A percentile compares a stretch with the other conserved stretches of the same genome.
Evolutionary conservation across 495 filamentous ascomycete genomes (phyloP).

Genomic region (Delitschia confertaspora): DNA sequence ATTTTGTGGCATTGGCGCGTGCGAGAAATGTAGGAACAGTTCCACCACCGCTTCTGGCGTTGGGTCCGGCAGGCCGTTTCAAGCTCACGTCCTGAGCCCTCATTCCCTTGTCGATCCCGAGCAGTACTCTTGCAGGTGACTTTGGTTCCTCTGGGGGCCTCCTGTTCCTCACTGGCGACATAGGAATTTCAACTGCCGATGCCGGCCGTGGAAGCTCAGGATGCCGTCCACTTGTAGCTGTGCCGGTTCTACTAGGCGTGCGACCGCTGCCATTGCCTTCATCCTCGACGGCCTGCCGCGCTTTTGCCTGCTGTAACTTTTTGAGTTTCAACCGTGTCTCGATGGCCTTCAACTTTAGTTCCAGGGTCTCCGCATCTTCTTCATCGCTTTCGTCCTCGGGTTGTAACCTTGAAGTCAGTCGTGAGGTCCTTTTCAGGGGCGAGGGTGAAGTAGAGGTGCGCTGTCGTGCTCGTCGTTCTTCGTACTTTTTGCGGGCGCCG

Average conservation of each 20-base stretch:
- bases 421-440: conserved; percentile 42
- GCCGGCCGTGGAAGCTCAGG: conserved; percentile 14
- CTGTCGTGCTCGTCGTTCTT: conserved; percentile 15
- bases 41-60: neutral
- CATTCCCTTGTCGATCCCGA: conserved; percentile 87
- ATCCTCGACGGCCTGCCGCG: conserved; percentile 33
- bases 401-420: conserved; percentile 26
- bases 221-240: conserved; percentile 14
- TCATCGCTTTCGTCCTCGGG: conserved; percentile 49
- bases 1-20: conserved; percentile 11
- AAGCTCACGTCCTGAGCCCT: conserved; percentile 77
- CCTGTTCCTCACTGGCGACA: conserved; percentile 60
- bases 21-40: conserved; percentile 5
- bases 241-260: conserved; percentile 13
- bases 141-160: conserved; percentile 44
- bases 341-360: conserved; percentile 75
- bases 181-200: conserved; percentile 63
- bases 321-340: conserved; percentile 84
- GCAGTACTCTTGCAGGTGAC: conserved; percentile 67
- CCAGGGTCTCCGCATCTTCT: conserved; percentile 83
- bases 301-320: conserved; percentile 48
- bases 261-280: conserved; percentile 13
- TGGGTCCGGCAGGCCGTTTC: conserved; percentile 54
- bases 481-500: conserved; percentile 58
- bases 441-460: conserved; percentile 38